These are phyloP conservation scores for Lentinus tigrinus DNA, from an alignment of 768 basidiomycete genomes.

Conservation along the genomic window DNA sequence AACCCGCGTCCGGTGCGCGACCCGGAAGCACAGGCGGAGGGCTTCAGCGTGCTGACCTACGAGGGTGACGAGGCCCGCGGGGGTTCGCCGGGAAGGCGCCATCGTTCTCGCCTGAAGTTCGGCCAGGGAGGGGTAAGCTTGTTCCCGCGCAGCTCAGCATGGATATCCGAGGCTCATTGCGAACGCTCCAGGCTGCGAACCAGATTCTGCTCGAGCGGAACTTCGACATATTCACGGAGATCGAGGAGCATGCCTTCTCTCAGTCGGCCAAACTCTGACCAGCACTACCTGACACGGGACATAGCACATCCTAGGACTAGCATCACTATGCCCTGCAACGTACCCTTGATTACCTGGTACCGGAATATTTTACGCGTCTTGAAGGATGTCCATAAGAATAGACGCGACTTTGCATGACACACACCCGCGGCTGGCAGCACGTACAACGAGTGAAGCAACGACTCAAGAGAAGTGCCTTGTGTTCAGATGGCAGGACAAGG, in stretches of 20 bases:
- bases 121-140: slow-evolving; percentile 50
- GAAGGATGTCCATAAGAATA: too few relatives aligned
- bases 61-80: slow-evolving; percentile 72
- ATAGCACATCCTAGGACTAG: not conserved
- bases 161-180: not conserved
- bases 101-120: slow-evolving; percentile 53
- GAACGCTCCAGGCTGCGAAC: slow-evolving; percentile 40
- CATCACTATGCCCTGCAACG: too few relatives aligned
- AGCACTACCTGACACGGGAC: slow-evolving; percentile 2
- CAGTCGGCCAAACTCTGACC: slow-evolving; percentile 24
- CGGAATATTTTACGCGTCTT: too few relatives aligned
- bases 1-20: slow-evolving; percentile 45
- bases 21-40: slow-evolving; percentile 37
- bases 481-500: too few relatives aligned
- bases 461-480: too few relatives aligned
- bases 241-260: slow-evolving; percentile 23
- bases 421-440: too few relatives aligned
- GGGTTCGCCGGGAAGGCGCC: slow-evolving; percentile 55
- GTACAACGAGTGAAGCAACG: too few relatives aligned
- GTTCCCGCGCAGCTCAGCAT: not conserved
- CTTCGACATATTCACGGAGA: slow-evolving; percentile 62
- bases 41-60: slow-evolving; percentile 52
- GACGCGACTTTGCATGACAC: too few relatives aligned
- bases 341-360: too few relatives aligned
- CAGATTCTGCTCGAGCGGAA: slow-evolving; percentile 59